Evolutionary conservation across 202 grass and related monocot species (phyloP), one percentile per base, ranked within the genome.

Genomic region (Schoenoplectus triqueter): DNA sequence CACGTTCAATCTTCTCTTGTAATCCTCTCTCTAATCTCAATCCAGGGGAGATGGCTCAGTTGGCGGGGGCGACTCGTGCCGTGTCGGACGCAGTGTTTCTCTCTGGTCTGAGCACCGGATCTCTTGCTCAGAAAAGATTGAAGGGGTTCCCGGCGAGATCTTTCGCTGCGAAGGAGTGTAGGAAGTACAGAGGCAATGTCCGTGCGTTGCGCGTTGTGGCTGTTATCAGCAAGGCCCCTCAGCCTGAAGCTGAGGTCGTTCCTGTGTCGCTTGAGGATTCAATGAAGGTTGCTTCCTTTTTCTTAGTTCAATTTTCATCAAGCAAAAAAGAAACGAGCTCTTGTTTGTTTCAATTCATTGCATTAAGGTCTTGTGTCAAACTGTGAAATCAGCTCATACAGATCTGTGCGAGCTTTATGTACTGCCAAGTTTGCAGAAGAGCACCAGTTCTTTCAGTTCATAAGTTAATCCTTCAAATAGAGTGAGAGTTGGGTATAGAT

Each of bases 261-360:
- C 91, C 93, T 17, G 86, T 92, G 13, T 89, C 93, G 17, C 82
- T 90, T 39, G 96, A 96, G 82, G 96, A 99, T 74, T 83, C 83
- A 78, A 78, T 94, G 19, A 86, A 90, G 92, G 92, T 87, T 21
- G 15, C 6, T n/a, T 75, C 47, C 54, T 52, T 19, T 13, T 78
- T 61, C 63, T 70, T 76, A 31, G 31, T 31, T 31, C 31, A 31
- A 31, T 31, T 31, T 31, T 31, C 31, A 31, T 31, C 31, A 31
- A 31, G 31, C 31, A 31, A 31, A 31, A 31, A 31, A 31, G 31
- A 31, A 31, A 31, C 31, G 1, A 31, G 31, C 31, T 31, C 31
- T 73, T 6, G 9, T 39, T 10, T 21, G 19, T 55, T 55, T 52
- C 21, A 19, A 19, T 47, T 82, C 66, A 2, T 59, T 67, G n/a